Base-by-base conservation (phyloP, 2,329 filamentous ascomycete genomes). In the Grosmannia serpens region DNA sequence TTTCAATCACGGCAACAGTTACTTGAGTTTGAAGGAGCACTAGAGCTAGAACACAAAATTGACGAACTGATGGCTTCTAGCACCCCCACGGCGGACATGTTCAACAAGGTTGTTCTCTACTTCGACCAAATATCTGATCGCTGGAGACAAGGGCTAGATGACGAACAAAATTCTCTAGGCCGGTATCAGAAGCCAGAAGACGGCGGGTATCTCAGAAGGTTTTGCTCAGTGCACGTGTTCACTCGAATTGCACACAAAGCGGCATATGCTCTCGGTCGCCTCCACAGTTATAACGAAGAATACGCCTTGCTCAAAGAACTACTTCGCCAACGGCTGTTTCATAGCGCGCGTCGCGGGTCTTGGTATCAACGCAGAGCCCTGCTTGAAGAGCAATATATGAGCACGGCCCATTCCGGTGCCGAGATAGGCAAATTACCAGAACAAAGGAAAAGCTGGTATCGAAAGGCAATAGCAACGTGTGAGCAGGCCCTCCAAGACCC, bases 301-400 rank as follows among this genome's bases (percentile, higher is more conserved):
- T 85, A 96, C 67, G 74, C 78, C 2, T 73, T 96, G 0, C 74
- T 96, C 1, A 77, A 73, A 0, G 88, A 94, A 66, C 79, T 99
- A 4, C 81, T 99, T 0, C 73, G 74, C 4, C 94, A 99, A 68
- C 81, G 81, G 5, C 78, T 96, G 0, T 97, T 97, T 66, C 91
- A 97, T 66, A 79, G 88, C 50, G 84, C 91, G 1, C 82, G 91
- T 31, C 83, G 94, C 49, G 94, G 94, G 0, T 83, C 85, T 0
- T 99, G 94, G 94, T 97, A 97, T 69, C 91, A 96, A 68, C 88
- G 94, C 24, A 96, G 95, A 71, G 94, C 92, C 1, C 75, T 99
- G 1, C 72, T 99, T 2, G 94, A 99, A 73, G 94, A 99, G 69
- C 91, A 95, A 68, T 97, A 99, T 70, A 91, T 97, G 88, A 80